phyloP scores from a whole-genome alignment of 202 grass and related monocot species.

The Bolboschoenoplectus hybrid region DNA sequence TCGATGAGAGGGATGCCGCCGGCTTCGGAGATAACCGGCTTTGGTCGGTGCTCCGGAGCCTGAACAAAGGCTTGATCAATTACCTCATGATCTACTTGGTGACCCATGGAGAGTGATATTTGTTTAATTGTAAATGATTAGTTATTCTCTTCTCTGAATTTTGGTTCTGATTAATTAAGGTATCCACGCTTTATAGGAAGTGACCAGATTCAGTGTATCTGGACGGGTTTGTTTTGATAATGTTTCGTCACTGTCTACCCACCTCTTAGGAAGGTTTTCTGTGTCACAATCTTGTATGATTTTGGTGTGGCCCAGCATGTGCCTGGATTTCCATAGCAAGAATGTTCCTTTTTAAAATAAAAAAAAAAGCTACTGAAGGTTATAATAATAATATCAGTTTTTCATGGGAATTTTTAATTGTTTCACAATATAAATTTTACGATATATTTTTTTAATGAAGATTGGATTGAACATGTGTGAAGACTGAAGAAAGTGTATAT shows the following conservation, averaged over 20 bases:
- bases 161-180: neutral
- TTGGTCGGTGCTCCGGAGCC: constrained; percentile 71
- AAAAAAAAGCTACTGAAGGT: too few relatives aligned
- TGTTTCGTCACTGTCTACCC: neutral
- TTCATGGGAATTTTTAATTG: too few relatives aligned
- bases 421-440: too few relatives aligned
- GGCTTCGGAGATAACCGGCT: constrained; percentile 48
- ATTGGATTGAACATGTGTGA: too few relatives aligned
- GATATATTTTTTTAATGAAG: too few relatives aligned
- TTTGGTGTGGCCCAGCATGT: neutral
- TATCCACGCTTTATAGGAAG: neutral
- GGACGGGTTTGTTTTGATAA: constrained; percentile 38
- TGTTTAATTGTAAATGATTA: neutral
- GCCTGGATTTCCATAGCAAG: neutral
- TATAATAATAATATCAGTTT: too few relatives aligned
- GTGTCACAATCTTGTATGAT: neutral
- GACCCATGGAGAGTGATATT: constrained; percentile 43
- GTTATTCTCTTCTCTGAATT: neutral
- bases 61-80: constrained; percentile 75
- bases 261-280: neutral
- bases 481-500: too few relatives aligned
- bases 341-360: neutral
- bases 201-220: constrained; percentile 47
- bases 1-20: constrained; percentile 74
- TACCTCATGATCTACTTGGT: constrained; percentile 35